Base-by-base conservation (phyloP, 2,329 filamentous ascomycete genomes). In the Aspergillus intermedius region DNA sequence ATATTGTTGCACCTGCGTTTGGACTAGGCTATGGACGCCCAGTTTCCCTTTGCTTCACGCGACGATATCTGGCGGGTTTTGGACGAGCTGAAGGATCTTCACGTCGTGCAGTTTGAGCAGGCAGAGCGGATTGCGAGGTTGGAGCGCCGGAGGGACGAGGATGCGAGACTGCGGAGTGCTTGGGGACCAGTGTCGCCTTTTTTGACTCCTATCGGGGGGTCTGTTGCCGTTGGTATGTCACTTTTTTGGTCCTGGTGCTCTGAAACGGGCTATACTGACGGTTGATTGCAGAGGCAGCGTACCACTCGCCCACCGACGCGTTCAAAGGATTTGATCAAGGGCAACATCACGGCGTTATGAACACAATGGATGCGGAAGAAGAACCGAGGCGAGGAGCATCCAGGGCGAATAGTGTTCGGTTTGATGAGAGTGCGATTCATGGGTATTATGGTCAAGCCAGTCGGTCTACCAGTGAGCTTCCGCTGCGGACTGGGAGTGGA, bases 361-460 rank as follows among this genome's bases (percentile, higher is more conserved):
- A 84, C 45, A 88, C 87, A 47, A 78, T 96, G 49, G 88, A 95
- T 55, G 80, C 85, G 4, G 91, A 95, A 53, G 90, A 97, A 28
- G 84, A 89, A 49, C 83, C 89, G 34, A 82, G 91, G 54, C 88
- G 93, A 47, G 88, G 88, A 17, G 86, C 89, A 15, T 98, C 93
- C 15, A 81, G 93, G 59, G 91, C 93, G 43, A 97, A 97, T 66
- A 97, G 93, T 64, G 93, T 98, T 58, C 87, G 93, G 34, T 98
- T 98, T 61, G 93, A 97, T 64, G 91, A 97, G 66, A 95, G 89
- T 63, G 91, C 91, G 12, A 83, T 95, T 59, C 90, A 95, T 60
- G 87, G 88, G 43, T 90, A 90, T 66, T 94, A 93, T 81, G 85
- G 84, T 34, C 88, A 95, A 62, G 83, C 82, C 55, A 87, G 86